Base-by-base conservation (phyloP, 441 rosid genomes). In the Erodium moschatum region DNA sequence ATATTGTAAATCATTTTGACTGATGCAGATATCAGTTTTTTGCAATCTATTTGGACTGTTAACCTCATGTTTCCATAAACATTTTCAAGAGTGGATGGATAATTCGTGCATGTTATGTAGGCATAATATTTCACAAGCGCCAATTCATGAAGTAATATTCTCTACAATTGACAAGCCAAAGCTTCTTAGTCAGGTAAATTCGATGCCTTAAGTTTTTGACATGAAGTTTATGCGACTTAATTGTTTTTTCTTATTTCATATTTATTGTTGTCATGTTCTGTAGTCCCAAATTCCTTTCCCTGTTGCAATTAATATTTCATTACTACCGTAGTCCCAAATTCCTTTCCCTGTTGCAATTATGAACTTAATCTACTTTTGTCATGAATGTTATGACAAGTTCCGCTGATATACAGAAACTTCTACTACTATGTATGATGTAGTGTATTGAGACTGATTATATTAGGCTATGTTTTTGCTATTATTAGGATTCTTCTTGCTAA, bases 141-240 rank as follows among this genome's bases (percentile, higher is more conserved):
- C 85, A 50, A 76, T 81, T 68, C 90, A 89, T 70, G 92, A 89
- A 85, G 88, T 89, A 62, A 80, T 84, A 74, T 89, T 89, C 82
- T 89, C 88, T 65, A 82, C 89, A 0, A 66, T 81, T 61, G 96
- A 89, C 79, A 89, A 81, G 77, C 92, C 90, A 58, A 89, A 89
- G 85, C 87, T 87, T 79, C 90, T 87, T 73, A 85, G 96, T 81
- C 87, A 87, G 90, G 96, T 87, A 79, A 31, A 56, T 58, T 70
- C 74, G 64, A 62, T 20, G 35, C 35, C 9, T 20, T 50, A 7
- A 6, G 75, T 70, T 73, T 69, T 15, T 75, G 13, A 46, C 68
- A 4, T 38, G 27, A 19, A 56, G 29, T 24, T 27, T 52, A 15
- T 33, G 19, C 48, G 19, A 65, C 15, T 20, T 27, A 31, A 27